Evolutionary conservation across 129 eudicot genomes (phyloP).

Genomic region (Chrysanthemum seticuspe): DNA sequence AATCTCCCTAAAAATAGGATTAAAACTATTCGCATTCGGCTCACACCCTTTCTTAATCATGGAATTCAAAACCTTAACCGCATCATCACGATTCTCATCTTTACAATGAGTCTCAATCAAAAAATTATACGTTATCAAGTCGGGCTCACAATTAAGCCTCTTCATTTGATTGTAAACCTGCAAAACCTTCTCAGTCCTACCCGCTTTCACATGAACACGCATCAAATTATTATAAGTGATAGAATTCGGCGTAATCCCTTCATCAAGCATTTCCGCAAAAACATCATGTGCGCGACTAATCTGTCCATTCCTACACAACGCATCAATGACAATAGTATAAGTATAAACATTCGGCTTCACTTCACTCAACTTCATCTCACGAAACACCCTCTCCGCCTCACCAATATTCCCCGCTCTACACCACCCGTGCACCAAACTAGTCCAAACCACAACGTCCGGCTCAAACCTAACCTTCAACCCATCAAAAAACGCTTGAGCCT

Average conservation of each 20-base stretch:
- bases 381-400: conserved; percentile 71
- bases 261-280: conserved; percentile 85
- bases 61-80: conserved; percentile 60
- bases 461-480: conserved; percentile 61
- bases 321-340: conserved; percentile 73
- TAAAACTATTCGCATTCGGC: conserved; percentile 64
- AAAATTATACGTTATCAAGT: conserved; percentile 67
- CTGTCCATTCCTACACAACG: conserved; percentile 76
- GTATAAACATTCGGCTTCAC: conserved; percentile 82
- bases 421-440: conserved; percentile 89
- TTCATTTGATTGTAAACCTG: conserved; percentile 90
- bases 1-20: conserved; percentile 65
- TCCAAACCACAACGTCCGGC: conserved; percentile 70
- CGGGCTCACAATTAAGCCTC: conserved; percentile 59
- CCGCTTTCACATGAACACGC: conserved; percentile 82
- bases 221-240: conserved; percentile 75
- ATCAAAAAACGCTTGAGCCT: conserved; percentile 80
- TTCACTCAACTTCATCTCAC: conserved; percentile 66
- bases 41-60: conserved; percentile 72
- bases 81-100: conserved; percentile 76
- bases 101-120: conserved; percentile 75
- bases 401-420: conserved; percentile 65
- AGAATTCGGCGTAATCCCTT: conserved; percentile 63
- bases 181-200: conserved; percentile 75
- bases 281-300: conserved; percentile 86